Evolutionary conservation across 2,329 filamentous ascomycete species (phyloP).

Genomic region (Colletotrichum liriopes): DNA sequence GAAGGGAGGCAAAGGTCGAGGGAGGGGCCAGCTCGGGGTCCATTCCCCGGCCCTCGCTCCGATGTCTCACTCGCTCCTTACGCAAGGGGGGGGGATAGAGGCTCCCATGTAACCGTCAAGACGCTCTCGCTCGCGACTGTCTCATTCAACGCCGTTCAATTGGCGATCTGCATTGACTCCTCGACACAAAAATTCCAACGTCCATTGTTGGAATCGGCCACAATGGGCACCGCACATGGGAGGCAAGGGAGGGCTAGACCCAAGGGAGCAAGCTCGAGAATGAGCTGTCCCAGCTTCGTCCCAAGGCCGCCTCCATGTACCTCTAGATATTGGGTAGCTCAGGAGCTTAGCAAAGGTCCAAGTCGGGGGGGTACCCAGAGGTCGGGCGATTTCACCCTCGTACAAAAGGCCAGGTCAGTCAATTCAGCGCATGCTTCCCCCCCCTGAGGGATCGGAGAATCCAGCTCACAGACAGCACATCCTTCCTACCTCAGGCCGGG

Average conservation of each 20-base stretch:
- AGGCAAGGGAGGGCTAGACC: conserved; percentile 27
- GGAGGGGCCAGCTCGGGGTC: conserved; percentile 2
- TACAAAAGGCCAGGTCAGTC: no score
- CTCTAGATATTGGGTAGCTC: conserved; percentile 1
- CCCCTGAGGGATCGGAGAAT: not conserved
- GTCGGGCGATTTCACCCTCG: not conserved
- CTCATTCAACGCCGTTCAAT: conserved; percentile 33
- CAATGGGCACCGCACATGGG: conserved; percentile 15
- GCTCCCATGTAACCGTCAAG: conserved; percentile 16
- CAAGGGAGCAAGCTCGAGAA: conserved; percentile 38
- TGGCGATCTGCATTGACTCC: conserved; percentile 21
- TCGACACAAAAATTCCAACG: not conserved
- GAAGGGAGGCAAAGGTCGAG: not conserved
- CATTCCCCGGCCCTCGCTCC: conserved; percentile 7
- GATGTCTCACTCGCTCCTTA: not conserved
- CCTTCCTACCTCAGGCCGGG: conserved; percentile 2
- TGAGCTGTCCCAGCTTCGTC: conserved; percentile 23
- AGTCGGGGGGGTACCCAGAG: not conserved
- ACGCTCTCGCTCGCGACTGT: conserved; percentile 5
- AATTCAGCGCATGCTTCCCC: not conserved
- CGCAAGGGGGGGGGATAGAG: conserved; percentile 6
- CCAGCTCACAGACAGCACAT: not conserved
- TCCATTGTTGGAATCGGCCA: conserved; percentile 10
- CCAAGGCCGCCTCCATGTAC: not conserved
- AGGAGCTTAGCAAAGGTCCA: not conserved